Conservation (phyloP, 73 alveolate genomes). For the Tetrahymena borealis region DNA sequence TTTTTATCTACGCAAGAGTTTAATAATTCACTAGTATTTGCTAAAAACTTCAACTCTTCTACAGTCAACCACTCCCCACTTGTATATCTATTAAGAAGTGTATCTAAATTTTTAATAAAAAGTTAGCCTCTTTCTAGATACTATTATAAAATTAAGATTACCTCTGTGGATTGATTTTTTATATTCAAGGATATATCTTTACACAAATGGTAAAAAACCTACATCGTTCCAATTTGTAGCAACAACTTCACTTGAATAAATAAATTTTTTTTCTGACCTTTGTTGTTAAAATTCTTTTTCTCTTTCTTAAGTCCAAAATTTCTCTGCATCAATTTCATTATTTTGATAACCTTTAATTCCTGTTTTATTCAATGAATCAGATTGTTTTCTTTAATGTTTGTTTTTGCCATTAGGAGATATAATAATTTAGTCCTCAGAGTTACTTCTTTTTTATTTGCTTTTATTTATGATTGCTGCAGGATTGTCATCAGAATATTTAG, state of each 20-base stretch:
- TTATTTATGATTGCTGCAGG: neutral
- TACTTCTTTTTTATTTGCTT: neutral
- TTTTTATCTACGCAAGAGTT: slow-evolving; percentile 37
- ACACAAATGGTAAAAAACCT: neutral
- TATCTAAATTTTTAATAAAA: slow-evolving; percentile 3
- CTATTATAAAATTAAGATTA: slow-evolving; percentile 10
- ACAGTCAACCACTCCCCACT: slow-evolving; percentile 37
- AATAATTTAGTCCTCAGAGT: neutral
- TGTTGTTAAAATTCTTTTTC: neutral
- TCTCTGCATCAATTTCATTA: neutral
- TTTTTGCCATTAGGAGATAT: neutral
- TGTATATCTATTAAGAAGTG: slow-evolving; percentile 1
- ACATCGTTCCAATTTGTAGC: neutral
- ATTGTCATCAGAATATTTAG: neutral
- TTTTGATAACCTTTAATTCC: neutral
- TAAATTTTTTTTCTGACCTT: neutral
- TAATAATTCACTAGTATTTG: slow-evolving; percentile 30
- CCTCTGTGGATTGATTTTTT: slow-evolving; percentile 10
- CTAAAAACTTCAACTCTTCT: slow-evolving; percentile 35
- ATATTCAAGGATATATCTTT: slow-evolving; percentile 4
- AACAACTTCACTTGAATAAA: neutral
- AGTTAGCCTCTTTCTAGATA: slow-evolving; percentile 13
- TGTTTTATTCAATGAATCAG: too few species aligned
- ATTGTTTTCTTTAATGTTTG: too few species aligned
- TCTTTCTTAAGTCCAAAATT: neutral